A percentile compares a stretch with the other conserved stretches of the same genome.
Evolutionary conservation across 768 basidiomycete species (phyloP).

Genomic region (Kwoniella sp.): DNA sequence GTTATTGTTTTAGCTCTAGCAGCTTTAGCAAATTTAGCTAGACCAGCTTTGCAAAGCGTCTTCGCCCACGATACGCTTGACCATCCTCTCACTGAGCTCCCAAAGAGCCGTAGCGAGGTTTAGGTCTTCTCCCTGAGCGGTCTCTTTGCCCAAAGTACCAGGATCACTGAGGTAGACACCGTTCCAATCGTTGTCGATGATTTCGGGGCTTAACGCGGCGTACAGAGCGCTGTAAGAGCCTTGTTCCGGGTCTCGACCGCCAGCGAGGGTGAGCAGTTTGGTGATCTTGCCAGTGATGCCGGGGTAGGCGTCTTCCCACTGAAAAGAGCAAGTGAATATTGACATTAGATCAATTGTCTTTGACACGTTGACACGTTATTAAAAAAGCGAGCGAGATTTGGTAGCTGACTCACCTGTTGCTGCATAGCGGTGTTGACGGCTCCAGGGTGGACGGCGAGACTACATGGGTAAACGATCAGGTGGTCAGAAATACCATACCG

Average conservation of each 20-base stretch:
- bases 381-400: too few species aligned
- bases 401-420: slow-evolving; percentile 26
- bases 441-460: slow-evolving; percentile 52
- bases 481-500: too few species aligned
- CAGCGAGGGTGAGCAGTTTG: slow-evolving; percentile 33
- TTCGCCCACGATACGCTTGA: slow-evolving; percentile 41
- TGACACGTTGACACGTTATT: too few species aligned
- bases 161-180: slow-evolving; percentile 50
- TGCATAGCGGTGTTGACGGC: slow-evolving; percentile 56
- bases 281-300: slow-evolving; percentile 39
- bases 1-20: too few species aligned
- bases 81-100: slow-evolving; percentile 47
- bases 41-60: slow-evolving; percentile 41
- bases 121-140: slow-evolving; percentile 38
- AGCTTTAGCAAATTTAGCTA: slow-evolving; percentile 2
- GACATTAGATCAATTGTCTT: neutral
- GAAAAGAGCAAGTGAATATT: neutral
- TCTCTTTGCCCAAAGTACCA: slow-evolving; percentile 45
- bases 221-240: slow-evolving; percentile 50
- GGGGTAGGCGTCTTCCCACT: slow-evolving; percentile 48
- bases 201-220: slow-evolving; percentile 37
- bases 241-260: slow-evolving; percentile 43
- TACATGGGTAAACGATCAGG: too few species aligned
- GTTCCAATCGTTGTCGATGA: slow-evolving; percentile 50
- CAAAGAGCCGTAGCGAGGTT: slow-evolving; percentile 46